These are phyloP conservation scores for Acmispon strigosus DNA, from an alignment of 306 rosid species.

Conservation along the genomic window DNA sequence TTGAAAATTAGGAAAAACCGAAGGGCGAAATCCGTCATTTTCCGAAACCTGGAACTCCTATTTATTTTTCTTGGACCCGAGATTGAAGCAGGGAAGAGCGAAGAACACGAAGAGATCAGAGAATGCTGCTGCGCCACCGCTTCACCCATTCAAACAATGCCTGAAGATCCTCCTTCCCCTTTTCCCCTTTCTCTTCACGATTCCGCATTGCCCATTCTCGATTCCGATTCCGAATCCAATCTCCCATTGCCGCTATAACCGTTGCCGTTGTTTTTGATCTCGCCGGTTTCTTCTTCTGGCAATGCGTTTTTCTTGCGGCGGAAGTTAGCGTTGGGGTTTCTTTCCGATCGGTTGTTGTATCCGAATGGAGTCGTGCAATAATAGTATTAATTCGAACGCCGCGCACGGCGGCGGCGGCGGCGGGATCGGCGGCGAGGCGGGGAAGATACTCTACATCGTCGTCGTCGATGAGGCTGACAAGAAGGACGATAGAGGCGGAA, in stretches of 20 bases:
- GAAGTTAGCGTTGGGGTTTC: constrained; percentile 8
- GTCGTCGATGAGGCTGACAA: constrained; percentile 58
- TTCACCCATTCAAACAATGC: constrained; percentile 5
- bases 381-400: no score
- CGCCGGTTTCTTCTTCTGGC: not conserved
- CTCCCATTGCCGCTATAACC: not conserved
- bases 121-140: not conserved
- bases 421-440: constrained; percentile 22
- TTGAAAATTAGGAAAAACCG: not conserved
- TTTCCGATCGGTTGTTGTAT: not conserved
- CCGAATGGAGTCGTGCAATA: not conserved
- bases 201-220: not conserved
- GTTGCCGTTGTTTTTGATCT: not conserved
- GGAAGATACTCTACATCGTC: constrained; percentile 56
- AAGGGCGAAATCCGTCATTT: constrained; percentile 28
- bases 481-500: constrained; percentile 34
- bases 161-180: not conserved
- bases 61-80: constrained; percentile 9
- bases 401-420: not conserved
- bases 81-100: not conserved
- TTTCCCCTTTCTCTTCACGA: not conserved
- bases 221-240: not conserved
- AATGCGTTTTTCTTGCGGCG: constrained; percentile 15
- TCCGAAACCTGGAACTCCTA: not conserved
- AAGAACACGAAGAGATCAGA: not conserved